Conservation (phyloP, 225 moss, liverwort and hornwort genomes). For the Anthoceros angustus region DNA sequence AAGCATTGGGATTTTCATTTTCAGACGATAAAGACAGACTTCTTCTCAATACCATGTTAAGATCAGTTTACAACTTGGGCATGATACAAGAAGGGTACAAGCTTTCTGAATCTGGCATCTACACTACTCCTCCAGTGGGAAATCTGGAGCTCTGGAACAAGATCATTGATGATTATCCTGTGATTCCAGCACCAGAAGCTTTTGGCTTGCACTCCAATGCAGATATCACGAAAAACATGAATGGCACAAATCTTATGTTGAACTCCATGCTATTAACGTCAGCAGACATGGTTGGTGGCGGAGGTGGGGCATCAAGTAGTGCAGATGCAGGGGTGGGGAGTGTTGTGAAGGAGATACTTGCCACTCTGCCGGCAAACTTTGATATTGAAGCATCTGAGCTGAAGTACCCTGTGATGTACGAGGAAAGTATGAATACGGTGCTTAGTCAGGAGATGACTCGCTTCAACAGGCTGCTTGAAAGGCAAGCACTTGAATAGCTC, state of each 20-base stretch:
- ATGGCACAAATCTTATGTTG: constrained; percentile 50
- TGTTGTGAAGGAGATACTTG: constrained; percentile 47
- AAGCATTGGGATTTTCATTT: not conserved
- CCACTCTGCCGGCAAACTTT: constrained; percentile 48
- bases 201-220: constrained; percentile 85
- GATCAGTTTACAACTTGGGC: constrained; percentile 48
- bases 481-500: constrained; percentile 11
- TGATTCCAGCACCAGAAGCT: constrained; percentile 61
- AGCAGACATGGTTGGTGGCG: constrained; percentile 56
- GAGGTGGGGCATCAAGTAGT: constrained; percentile 27
- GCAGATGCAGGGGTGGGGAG: constrained; percentile 32
- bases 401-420: constrained; percentile 73
- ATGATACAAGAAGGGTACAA: constrained; percentile 44
- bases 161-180: constrained; percentile 45
- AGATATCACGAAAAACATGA: constrained; percentile 88
- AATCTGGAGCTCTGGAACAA: constrained; percentile 28
- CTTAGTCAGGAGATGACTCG: constrained; percentile 93
- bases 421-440: constrained; percentile 95
- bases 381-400: constrained; percentile 73
- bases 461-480: constrained; percentile 69
- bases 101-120: constrained; percentile 60
- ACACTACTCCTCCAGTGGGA: constrained; percentile 38
- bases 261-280: constrained; percentile 52
- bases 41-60: constrained; percentile 56
- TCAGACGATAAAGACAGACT: constrained; percentile 83